Evolutionary conservation across 2,329 filamentous ascomycete genomes (phyloP), one percentile per base, ranked within the genome.

Genomic region (Leptodontidium sp.): DNA sequence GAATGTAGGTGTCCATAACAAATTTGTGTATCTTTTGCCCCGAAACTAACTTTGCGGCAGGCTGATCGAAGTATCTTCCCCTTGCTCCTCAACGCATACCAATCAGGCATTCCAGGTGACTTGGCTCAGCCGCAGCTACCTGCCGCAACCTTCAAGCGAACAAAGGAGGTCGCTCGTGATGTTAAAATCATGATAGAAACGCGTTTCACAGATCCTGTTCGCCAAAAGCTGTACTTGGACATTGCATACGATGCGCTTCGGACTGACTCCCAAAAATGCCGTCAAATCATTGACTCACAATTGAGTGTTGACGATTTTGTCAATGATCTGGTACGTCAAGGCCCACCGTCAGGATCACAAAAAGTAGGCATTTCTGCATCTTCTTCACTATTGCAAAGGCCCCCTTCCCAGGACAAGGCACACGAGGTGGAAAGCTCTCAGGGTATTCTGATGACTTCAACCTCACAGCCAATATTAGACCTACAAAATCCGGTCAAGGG

Each of bases 301-400:
- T 61, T 68, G 35, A 62, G 47, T 21, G 21, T 50, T 7, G 47
- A 61, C 24, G 62, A 68, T 12, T 65, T 68, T 35, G 29, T 68
- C 15, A 29, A 63, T 21, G 32, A n/a, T 26, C 40, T 68, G 0
- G 14, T 35, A 2, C 17, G 7, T 5, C 52, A n/a, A 24, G n/a
- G 17, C n/a, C 32, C 9, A 12, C 7, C 17, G 1, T 58, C 55
- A n/a, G 35, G 4, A 24, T 11, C 35, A 40, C 12, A 47, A 29
- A n/a, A 43, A n/a, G 58, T 61, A 61, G 26, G 58, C 58, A 40
- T 29, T 47, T 7, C 58, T 21, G 12, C 17, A 61, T 17, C 15
- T 47, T 61, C 40, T n/a, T 4, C 21, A 5, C 24, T 15, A 12
- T 53, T 17, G 14, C 45, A 47, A n/a, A 24, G 4, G 4, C n/a